Evolutionary conservation across 768 basidiomycete species (phyloP), one percentile per base, ranked within the genome.

Genomic region (Boletellus emodensis): DNA sequence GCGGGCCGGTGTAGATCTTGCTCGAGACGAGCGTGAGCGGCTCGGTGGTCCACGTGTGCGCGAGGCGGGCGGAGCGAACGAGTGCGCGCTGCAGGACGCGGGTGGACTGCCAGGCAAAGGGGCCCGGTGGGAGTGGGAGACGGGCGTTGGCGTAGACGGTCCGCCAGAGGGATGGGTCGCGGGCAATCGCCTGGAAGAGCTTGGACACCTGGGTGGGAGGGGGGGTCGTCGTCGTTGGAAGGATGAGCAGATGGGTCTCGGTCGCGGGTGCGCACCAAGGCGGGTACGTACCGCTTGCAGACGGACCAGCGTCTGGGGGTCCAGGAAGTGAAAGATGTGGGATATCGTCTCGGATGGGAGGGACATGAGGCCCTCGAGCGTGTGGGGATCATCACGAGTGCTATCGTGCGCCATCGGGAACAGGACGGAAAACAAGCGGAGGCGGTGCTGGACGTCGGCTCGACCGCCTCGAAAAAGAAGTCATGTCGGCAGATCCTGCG

Each of bases 111-210:
- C 61, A 61, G 11, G 43, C 10, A 6, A 54, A 61, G 2, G 55
- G 55, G n/a, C 61, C 61, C 0, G 58, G 50, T 15, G 58, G 61
- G 34, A 59, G 61, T 4, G 46, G 52, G 14, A 57, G 55, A 40
- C 30, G 48, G 6, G 38, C 9, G 7, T 18, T 44, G 33, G 58
- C 1, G 20, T 63, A 60, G 39, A 40, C 1, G 36, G 40, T 35
- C 28, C 49, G 52, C 61, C 61, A 61, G 17, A 63, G 4, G 13
- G 35, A 35, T 4, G 48, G 35, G 10, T 63, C 61, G 1, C 34
- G 4, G 34, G 54, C 22, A 46, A 60, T 49, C 32, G 34, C 40
- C 13, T 38, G 26, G 33, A 61, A 57, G 8, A 30, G 17, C 46
- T 41, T 60, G 36, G 46, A 61, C 2, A 57, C 61, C 60, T 63